A percentile compares a stretch with the other conserved stretches of the same genome.
These are phyloP conservation scores for Colletotrichum phormii DNA, from an alignment of 2,329 filamentous ascomycete species.

Conservation along the genomic window DNA sequence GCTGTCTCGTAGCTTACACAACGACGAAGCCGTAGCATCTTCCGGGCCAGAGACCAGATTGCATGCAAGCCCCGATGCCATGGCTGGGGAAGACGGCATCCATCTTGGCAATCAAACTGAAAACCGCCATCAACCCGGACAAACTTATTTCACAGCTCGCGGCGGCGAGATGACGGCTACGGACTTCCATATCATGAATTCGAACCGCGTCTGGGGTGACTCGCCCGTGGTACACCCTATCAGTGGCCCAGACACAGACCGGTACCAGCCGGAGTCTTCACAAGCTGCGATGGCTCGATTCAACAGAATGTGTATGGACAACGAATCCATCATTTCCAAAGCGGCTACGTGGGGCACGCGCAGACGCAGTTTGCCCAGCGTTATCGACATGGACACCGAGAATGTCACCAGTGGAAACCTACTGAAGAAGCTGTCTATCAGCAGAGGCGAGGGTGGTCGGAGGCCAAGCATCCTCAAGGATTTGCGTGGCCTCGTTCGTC, in stretches of 20 bases:
- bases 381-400: slow-evolving; percentile 65
- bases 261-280: slow-evolving; percentile 61
- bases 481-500: slow-evolving; percentile 62
- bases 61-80: slow-evolving; percentile 29
- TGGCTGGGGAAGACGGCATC: slow-evolving; percentile 50
- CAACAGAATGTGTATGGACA: slow-evolving; percentile 64
- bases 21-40: slow-evolving; percentile 3
- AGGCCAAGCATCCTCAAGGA: slow-evolving; percentile 63
- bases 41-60: slow-evolving; percentile 16
- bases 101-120: slow-evolving; percentile 59
- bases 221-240: slow-evolving; percentile 61
- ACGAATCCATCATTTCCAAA: slow-evolving; percentile 69
- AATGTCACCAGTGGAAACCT: slow-evolving; percentile 70
- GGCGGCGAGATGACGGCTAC: slow-evolving; percentile 56
- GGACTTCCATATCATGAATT: slow-evolving; percentile 63
- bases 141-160: slow-evolving; percentile 59
- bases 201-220: slow-evolving; percentile 61
- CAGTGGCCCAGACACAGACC: slow-evolving; percentile 42
- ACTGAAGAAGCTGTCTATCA: slow-evolving; percentile 71
- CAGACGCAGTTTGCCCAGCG: slow-evolving; percentile 71
- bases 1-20: slow-evolving; percentile 52
- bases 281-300: slow-evolving; percentile 66
- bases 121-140: slow-evolving; percentile 61
- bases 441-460: slow-evolving; percentile 56
- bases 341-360: slow-evolving; percentile 79